A percentile compares a stretch with the other conserved stretches of the same genome.
These are phyloP conservation scores for Cordyceps farinosa DNA, from an alignment of 2,329 filamentous ascomycete species.

Conservation along the genomic window DNA sequence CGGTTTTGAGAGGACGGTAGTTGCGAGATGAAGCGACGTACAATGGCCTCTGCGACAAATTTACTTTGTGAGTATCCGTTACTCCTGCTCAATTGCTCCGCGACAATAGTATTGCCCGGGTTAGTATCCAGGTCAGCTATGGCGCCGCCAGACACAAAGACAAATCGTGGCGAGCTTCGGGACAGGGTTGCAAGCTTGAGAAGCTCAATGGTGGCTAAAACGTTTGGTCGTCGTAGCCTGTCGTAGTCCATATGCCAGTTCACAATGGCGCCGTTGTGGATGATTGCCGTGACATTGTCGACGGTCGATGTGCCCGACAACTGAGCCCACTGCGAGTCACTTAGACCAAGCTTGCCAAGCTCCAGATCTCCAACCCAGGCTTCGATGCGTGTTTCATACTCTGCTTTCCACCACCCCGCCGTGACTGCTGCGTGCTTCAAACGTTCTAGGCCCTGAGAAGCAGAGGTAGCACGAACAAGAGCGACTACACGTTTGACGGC, in stretches of 20 bases:
- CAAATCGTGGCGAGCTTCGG: slow-evolving; percentile 19
- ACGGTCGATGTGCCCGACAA: slow-evolving; percentile 38
- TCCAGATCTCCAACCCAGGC: slow-evolving; percentile 69
- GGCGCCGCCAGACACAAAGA: slow-evolving; percentile 25
- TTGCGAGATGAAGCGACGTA: slow-evolving; percentile 12
- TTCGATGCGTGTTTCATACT: slow-evolving; percentile 44
- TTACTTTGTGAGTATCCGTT: slow-evolving; percentile 26
- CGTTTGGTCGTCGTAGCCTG: slow-evolving; percentile 68
- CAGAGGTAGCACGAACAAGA: slow-evolving; percentile 18
- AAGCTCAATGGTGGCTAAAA: slow-evolving; percentile 37
- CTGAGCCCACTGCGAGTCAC: slow-evolving; percentile 58
- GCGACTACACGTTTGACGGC: not conserved
- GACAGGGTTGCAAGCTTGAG: slow-evolving; percentile 20
- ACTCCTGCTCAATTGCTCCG: slow-evolving; percentile 1
- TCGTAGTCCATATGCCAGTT: slow-evolving; percentile 81
- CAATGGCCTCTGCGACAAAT: slow-evolving; percentile 23
- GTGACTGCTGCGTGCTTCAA: slow-evolving; percentile 16
- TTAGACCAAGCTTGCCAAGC: slow-evolving; percentile 66
- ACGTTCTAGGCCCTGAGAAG: slow-evolving; percentile 17
- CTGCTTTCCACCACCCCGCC: slow-evolving; percentile 22
- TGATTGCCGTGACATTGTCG: slow-evolving; percentile 63
- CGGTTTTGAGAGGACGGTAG: slow-evolving; percentile 13
- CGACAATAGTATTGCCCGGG: not conserved
- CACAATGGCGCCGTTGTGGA: slow-evolving; percentile 80
- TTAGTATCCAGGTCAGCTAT: not conserved